phyloP scores from a whole-genome alignment of 257 asterid genomes.

The Solanum microdontum region DNA sequence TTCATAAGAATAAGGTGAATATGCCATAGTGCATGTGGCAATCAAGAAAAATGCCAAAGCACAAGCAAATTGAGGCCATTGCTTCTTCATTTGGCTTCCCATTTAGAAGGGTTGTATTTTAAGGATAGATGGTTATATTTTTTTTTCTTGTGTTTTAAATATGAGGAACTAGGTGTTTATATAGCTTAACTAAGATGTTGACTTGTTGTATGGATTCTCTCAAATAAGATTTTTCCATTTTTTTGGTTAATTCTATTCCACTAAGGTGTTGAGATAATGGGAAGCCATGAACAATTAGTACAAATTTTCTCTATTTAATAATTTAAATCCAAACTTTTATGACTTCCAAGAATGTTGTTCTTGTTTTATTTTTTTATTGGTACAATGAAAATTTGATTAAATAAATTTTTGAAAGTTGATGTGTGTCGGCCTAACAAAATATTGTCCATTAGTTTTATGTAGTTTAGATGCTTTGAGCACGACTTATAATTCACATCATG shows the following conservation, averaged over 20 bases:
- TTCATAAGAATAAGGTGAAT: neutral
- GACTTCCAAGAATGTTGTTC: neutral
- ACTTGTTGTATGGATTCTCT: neutral
- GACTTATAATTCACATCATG: neutral
- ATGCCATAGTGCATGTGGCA: neutral
- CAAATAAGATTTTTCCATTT: neutral
- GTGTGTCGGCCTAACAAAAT: neutral
- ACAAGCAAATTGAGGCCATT: neutral
- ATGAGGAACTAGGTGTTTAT: neutral
- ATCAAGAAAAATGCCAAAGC: neutral
- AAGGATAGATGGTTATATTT: neutral
- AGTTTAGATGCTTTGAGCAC: neutral
- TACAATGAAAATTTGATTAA: neutral
- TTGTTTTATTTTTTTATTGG: neutral
- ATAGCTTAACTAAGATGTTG: neutral
- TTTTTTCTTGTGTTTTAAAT: neutral
- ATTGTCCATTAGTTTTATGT: too few relatives aligned
- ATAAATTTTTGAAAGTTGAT: neutral
- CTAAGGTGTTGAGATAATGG: neutral
- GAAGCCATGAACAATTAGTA: neutral
- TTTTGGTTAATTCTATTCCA: neutral
- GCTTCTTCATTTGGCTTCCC: neutral
- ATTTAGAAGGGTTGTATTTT: neutral
- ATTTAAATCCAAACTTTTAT: neutral
- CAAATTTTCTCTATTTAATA: too few relatives aligned